Conservation (phyloP, 352 stramenopile genomes). For the Pythium rhizo-oryzae region DNA sequence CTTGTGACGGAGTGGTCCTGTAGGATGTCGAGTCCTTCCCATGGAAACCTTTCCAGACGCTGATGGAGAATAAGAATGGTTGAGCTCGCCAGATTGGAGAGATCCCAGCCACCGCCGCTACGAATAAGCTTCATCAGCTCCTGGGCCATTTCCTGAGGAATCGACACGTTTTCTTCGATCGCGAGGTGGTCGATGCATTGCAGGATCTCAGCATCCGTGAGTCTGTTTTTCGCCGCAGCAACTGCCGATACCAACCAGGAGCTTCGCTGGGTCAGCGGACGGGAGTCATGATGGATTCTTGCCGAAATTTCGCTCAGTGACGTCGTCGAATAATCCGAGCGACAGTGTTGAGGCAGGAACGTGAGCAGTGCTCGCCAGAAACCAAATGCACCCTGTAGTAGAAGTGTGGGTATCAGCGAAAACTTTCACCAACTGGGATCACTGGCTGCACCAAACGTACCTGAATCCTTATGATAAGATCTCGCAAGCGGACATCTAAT, state of each 20-base stretch:
- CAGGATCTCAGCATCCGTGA: conserved; percentile 21
- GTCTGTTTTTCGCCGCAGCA: background rate
- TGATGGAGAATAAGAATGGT: conserved; percentile 74
- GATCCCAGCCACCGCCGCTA: background rate
- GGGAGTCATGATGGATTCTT: background rate
- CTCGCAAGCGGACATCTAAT: conserved; percentile 51
- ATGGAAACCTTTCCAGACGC: conserved; percentile 74
- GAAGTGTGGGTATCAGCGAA: conserved; percentile 4
- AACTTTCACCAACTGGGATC: background rate
- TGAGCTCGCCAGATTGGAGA: conserved; percentile 8
- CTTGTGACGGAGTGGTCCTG: conserved; percentile 47
- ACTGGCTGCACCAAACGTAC: conserved; percentile 28
- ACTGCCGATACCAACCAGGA: conserved; percentile 17
- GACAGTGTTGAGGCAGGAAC: background rate
- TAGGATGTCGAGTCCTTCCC: conserved; percentile 77
- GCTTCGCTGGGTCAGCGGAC: conserved; percentile 6
- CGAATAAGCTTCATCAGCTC: conserved; percentile 12
- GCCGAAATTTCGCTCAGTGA: conserved; percentile 1
- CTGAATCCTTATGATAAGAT: conserved; percentile 52
- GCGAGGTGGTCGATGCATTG: conserved; percentile 27
- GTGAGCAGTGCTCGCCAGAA: conserved; percentile 29
- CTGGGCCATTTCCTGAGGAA: conserved; percentile 4
- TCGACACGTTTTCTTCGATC: conserved; percentile 24
- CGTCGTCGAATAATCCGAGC: background rate
- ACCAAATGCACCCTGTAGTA: conserved; percentile 9